phyloP scores from a whole-genome alignment of 2,329 filamentous ascomycete species.

The Metarhizium sp. region DNA sequence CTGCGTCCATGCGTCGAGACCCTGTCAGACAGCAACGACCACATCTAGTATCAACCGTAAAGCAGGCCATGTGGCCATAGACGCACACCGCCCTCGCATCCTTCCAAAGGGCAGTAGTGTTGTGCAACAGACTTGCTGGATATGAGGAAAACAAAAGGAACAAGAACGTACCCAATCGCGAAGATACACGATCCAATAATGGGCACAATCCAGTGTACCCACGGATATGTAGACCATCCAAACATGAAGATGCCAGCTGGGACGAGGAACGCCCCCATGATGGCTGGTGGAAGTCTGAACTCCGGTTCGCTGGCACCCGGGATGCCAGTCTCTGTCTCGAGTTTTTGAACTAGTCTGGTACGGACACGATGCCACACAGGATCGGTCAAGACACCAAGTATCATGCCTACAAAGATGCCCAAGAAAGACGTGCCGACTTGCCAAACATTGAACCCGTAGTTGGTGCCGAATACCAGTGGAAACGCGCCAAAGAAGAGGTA shows the following conservation, averaged over 20 bases:
- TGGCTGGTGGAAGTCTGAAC: constrained; percentile 69
- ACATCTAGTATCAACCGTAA: not conserved
- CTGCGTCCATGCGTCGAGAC: not conserved
- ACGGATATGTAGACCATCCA: constrained; percentile 71
- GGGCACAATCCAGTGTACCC: constrained; percentile 67
- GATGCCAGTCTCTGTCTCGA: constrained; percentile 40
- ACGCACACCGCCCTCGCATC: constrained; percentile 3
- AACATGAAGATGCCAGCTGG: constrained; percentile 82
- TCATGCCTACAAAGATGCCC: constrained; percentile 60
- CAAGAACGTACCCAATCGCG: constrained; percentile 52
- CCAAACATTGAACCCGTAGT: constrained; percentile 70
- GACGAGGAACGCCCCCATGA: constrained; percentile 66
- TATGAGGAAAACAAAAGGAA: constrained; percentile 2
- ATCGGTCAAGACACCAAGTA: constrained; percentile 50
- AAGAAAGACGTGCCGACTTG: constrained; percentile 74
- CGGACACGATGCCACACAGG: constrained; percentile 59
- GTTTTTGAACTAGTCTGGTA: constrained; percentile 42
- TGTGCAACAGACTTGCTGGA: not conserved
- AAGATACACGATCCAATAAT: constrained; percentile 66
- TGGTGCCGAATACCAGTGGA: constrained; percentile 63
- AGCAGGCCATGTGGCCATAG: constrained; percentile 3
- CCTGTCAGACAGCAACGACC: not conserved
- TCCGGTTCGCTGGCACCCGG: constrained; percentile 67
- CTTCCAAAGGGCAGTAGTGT: constrained; percentile 8
- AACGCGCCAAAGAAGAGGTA: constrained; percentile 92